Percentiles rank a stretch among this genome's conserved stretches.
phyloP scores from a whole-genome alignment of 2,329 filamentous ascomycete genomes.

The Raffaelea albimanens region DNA sequence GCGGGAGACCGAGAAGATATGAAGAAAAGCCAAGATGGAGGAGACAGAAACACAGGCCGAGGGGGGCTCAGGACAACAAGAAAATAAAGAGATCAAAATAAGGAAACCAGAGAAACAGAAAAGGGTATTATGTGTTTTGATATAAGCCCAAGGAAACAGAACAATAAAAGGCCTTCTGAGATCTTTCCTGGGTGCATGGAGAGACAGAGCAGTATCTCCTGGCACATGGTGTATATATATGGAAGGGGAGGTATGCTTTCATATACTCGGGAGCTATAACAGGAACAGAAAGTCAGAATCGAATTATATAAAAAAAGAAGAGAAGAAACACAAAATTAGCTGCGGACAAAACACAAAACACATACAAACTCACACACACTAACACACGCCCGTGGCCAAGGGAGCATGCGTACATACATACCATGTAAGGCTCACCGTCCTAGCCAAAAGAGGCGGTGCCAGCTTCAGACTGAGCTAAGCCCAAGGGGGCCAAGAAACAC shows the following conservation, averaged over 20 bases:
- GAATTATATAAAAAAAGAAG: slow-evolving; percentile 6
- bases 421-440: slow-evolving; percentile 5
- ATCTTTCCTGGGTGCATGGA: background rate
- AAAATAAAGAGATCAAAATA: background rate
- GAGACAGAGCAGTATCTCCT: slow-evolving; percentile 7
- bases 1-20: background rate
- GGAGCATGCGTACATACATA: background rate
- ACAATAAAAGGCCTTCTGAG: slow-evolving; percentile 8
- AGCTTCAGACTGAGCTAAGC: slow-evolving; percentile 6
- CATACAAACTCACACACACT: background rate
- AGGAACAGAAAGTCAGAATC: background rate
- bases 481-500: slow-evolving; percentile 4
- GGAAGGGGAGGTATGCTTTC: slow-evolving; percentile 11
- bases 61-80: background rate
- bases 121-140: background rate
- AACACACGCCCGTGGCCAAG: background rate
- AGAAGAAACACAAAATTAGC: background rate
- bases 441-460: slow-evolving; percentile 7
- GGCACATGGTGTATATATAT: slow-evolving; percentile 11
- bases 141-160: background rate
- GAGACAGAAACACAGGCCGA: background rate
- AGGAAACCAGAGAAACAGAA: slow-evolving; percentile 1
- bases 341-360: background rate
- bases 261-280: slow-evolving; percentile 14
- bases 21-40: no score